Base-by-base conservation (phyloP, 495 filamentous ascomycete genomes). In the Durotheca rogersii region DNA sequence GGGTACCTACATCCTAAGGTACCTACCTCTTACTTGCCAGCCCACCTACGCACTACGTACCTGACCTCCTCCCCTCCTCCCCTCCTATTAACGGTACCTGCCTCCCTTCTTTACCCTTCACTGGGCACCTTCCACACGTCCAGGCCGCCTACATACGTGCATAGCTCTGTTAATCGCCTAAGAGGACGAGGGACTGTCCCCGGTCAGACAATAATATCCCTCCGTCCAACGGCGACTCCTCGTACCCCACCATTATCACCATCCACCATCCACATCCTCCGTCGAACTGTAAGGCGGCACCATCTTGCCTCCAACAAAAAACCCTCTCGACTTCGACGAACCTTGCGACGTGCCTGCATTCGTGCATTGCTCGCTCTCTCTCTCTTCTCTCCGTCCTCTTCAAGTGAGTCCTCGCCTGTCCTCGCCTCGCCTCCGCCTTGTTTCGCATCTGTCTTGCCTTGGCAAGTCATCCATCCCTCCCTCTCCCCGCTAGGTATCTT, bases 261-360 rank as follows among this genome's bases (percentile, higher is more conserved):
- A 27, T 33, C 29, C 11, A 1, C 21, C 32, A n/a, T n/a, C 10
- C 2, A 6, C 14, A 6, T 27, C 19, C 23, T 21, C 12, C 42
- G 10, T 19, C 3, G 21, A 7, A 1, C 32, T 33, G 23, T 34
- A 39, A 38, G 23, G 33, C 21, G 32, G 15, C 11, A 16, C 27
- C 20, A 41, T 33, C 4, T 12, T 7, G 23, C 4, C 19, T 10
- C 23, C 44, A 43, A 29, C 21, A 18, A 38, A 45, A 38, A 30
- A 31, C 37, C 38, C 32, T 43, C n/a, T n/a, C n/a, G n/a, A n/a
- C n/a, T n/a, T n/a, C 33, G 44, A 48, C 42, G 46, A 43, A 35
- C 44, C 18, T 23, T 37, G 25, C 16, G 38, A 39, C 18, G 30
- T 48, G 32, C 19, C 32, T 53, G 25, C 32, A 9, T 18, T 43